Percentiles rank a stretch among this genome's conserved stretches.
Conservation (phyloP, 106 monocot genomes). For the Allium fistulosum region DNA sequence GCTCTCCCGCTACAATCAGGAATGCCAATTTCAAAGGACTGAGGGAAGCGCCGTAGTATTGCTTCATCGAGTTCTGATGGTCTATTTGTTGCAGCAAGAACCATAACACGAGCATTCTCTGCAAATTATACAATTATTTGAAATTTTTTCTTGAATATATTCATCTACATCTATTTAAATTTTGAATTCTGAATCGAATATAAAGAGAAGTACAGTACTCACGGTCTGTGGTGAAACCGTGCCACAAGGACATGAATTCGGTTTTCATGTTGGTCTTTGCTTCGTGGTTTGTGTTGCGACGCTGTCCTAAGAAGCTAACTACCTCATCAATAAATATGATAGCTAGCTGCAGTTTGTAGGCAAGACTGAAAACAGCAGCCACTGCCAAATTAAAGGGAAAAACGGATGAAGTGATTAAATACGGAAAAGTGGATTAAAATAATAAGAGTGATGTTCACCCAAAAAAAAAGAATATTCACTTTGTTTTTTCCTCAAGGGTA, state of each 20-base stretch:
- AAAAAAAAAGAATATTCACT: too few relatives aligned
- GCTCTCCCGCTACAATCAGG: slow-evolving; percentile 69
- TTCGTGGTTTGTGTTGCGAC: slow-evolving; percentile 74
- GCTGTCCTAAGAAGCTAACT: slow-evolving; percentile 83
- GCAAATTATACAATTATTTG: neutral
- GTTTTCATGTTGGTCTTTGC: slow-evolving; percentile 98
- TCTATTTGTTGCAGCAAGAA: slow-evolving; percentile 93
- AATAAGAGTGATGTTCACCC: too few relatives aligned
- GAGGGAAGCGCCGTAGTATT: slow-evolving; percentile 83
- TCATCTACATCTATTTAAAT: too few relatives aligned
- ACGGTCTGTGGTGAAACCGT: slow-evolving; percentile 94
- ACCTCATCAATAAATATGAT: slow-evolving; percentile 99
- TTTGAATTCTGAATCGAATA: neutral
- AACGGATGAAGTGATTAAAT: too few relatives aligned
- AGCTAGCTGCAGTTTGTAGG: slow-evolving; percentile 89
- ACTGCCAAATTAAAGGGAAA: slow-evolving; percentile 27
- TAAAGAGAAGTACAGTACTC: slow-evolving; percentile 13
- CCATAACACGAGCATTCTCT: slow-evolving; percentile 91
- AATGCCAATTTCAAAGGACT: slow-evolving; percentile 80
- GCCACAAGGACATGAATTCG: slow-evolving; percentile 98
- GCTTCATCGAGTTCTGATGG: slow-evolving; percentile 89
- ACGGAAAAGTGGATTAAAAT: too few relatives aligned
- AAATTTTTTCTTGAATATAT: too few relatives aligned
- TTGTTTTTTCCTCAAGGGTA: too few relatives aligned
- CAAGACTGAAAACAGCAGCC: slow-evolving; percentile 82